Percentiles rank a stretch among this genome's conserved stretches.
These are phyloP conservation scores for Colletotrichum eremochloae DNA, from an alignment of 2,329 filamentous ascomycete species.

Conservation along the genomic window DNA sequence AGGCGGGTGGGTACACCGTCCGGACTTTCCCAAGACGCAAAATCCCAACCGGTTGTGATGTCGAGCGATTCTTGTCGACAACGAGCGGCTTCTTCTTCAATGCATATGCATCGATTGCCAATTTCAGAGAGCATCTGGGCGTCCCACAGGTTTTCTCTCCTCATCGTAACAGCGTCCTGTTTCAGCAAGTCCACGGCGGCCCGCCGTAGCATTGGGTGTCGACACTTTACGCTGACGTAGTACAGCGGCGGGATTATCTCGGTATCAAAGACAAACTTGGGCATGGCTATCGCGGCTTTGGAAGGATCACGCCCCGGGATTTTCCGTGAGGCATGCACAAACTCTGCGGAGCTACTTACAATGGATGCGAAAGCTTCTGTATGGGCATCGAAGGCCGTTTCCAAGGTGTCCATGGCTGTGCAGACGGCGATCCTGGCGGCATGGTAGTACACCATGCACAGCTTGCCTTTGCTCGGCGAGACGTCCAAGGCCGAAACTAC, in stretches of 20 bases:
- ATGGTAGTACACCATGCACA: constrained; percentile 56
- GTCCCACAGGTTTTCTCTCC: constrained; percentile 58
- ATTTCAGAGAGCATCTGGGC: constrained; percentile 50
- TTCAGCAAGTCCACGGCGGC: constrained; percentile 54
- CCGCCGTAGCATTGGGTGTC: constrained; percentile 57
- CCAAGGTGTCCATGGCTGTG: constrained; percentile 48
- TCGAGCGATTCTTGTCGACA: not conserved
- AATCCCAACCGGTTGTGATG: constrained; percentile 10
- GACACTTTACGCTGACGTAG: constrained; percentile 56
- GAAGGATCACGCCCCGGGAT: constrained; percentile 32
- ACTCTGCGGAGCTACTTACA: constrained; percentile 49
- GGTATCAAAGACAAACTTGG: constrained; percentile 57
- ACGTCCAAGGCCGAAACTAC: constrained; percentile 46
- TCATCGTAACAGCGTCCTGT: constrained; percentile 48
- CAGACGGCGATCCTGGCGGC: constrained; percentile 52
- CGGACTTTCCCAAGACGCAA: constrained; percentile 11
- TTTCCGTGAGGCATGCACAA: constrained; percentile 28
- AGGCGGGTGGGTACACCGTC: constrained; percentile 11
- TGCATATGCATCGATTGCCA: constrained; percentile 51
- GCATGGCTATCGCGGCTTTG: constrained; percentile 30
- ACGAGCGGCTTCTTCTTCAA: constrained; percentile 50
- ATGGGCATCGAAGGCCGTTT: constrained; percentile 54
- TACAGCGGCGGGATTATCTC: constrained; percentile 58
- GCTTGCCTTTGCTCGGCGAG: constrained; percentile 42
- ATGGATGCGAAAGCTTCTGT: constrained; percentile 53